Evolutionary conservation across 2,329 filamentous ascomycete species (phyloP).

Genomic region (Neofusicoccum umdonicola): DNA sequence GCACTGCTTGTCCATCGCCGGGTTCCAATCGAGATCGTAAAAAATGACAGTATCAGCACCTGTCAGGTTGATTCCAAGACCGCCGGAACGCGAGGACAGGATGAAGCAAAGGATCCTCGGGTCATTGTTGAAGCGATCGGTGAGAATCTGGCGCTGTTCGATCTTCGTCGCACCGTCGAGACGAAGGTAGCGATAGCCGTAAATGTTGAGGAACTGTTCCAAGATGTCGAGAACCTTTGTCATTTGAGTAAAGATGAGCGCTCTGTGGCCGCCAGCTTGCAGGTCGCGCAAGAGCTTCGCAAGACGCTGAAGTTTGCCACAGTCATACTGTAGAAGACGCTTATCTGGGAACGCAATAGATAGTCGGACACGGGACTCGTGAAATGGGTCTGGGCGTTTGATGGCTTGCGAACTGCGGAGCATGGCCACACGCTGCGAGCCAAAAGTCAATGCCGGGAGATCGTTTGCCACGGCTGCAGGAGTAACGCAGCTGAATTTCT

Average conservation of each 20-base stretch:
- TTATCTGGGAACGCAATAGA: slow-evolving; percentile 98
- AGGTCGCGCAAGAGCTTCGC: slow-evolving; percentile 82
- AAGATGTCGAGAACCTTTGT: slow-evolving; percentile 97
- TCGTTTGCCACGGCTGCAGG: slow-evolving; percentile 83
- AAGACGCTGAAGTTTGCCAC: slow-evolving; percentile 89
- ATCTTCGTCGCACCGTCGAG: slow-evolving; percentile 96
- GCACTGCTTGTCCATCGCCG: slow-evolving; percentile 99
- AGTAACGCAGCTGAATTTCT: slow-evolving; percentile 89
- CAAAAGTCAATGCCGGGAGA: slow-evolving; percentile 63
- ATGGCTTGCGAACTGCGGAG: slow-evolving; percentile 49
- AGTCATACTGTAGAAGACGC: slow-evolving; percentile 94
- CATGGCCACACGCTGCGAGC: slow-evolving; percentile 56
- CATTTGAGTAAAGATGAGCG: slow-evolving; percentile 99
- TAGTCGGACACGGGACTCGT: slow-evolving; percentile 86
- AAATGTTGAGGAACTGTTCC: slow-evolving; percentile 96
- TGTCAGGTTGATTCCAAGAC: slow-evolving; percentile 92
- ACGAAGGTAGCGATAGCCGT: slow-evolving; percentile 93
- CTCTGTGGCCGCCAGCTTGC: slow-evolving; percentile 86
- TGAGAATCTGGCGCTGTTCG: slow-evolving; percentile 91
- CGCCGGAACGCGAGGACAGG: slow-evolving; percentile 88
- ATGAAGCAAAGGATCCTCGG: slow-evolving; percentile 92
- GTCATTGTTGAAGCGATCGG: slow-evolving; percentile 95
- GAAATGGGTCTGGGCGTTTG: slow-evolving; percentile 70
- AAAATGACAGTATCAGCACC: slow-evolving; percentile 98
- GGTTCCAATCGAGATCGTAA: slow-evolving; percentile 99